Evolutionary conservation across 257 asterid species (phyloP).

Genomic region (Plectranthus barbatus): DNA sequence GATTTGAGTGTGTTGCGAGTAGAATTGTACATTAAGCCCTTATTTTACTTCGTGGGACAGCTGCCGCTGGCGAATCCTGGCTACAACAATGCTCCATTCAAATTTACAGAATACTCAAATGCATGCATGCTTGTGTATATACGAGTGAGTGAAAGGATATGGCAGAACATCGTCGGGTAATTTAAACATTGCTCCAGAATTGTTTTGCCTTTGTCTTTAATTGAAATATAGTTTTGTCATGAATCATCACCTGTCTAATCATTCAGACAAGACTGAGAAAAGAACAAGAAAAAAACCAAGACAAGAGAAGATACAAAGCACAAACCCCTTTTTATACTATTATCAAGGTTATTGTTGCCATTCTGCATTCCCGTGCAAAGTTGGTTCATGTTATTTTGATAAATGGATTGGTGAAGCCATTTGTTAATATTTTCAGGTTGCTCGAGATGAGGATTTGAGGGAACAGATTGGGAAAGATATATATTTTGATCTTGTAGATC

Average conservation of each 20-base stretch:
- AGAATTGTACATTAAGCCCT: too few relatives aligned
- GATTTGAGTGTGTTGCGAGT: too few relatives aligned
- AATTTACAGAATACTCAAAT: conserved; percentile 92
- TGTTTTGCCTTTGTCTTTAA: background rate
- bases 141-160: conserved; percentile 95
- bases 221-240: conserved; percentile 10
- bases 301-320: conserved; percentile 85
- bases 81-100: conserved; percentile 83
- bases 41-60: too few relatives aligned
- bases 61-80: conserved; percentile 97
- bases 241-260: conserved; percentile 5
- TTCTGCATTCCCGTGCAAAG: background rate
- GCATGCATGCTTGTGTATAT: conserved; percentile 99
- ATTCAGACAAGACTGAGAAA: conserved; percentile 85
- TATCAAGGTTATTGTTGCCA: conserved; percentile 57
- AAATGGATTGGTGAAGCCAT: conserved; percentile 14
- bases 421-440: conserved; percentile 53
- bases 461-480: conserved; percentile 93
- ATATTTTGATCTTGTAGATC: conserved; percentile 94
- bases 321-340: conserved; percentile 93
- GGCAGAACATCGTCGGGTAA: conserved; percentile 95
- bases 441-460: conserved; percentile 84
- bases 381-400: conserved; percentile 5
- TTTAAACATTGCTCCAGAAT: conserved; percentile 9
- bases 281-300: conserved; percentile 97